phyloP scores from a whole-genome alignment of 2,329 filamentous ascomycete species.

The Beauveria brongniartii region DNA sequence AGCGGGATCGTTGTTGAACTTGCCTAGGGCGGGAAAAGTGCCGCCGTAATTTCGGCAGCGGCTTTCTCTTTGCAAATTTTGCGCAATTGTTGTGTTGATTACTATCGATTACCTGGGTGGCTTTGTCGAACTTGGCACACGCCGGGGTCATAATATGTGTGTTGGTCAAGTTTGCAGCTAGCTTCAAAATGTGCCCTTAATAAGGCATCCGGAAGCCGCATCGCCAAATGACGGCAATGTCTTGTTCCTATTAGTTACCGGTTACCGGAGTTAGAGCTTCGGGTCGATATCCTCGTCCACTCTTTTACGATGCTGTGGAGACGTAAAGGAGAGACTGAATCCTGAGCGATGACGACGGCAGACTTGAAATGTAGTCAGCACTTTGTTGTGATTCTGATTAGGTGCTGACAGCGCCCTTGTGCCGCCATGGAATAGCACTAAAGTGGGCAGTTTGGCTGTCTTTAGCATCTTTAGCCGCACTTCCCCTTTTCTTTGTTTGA shows the following conservation, averaged over 20 bases:
- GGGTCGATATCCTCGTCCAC: not conserved
- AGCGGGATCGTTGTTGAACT: no score
- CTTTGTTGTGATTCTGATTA: slow-evolving; percentile 2
- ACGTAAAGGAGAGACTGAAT: not conserved
- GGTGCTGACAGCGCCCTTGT: not conserved
- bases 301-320: not conserved
- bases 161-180: not conserved
- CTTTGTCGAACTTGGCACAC: no score
- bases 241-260: not conserved
- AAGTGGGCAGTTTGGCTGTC: not conserved
- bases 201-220: slow-evolving; percentile 1
- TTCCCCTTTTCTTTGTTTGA: not conserved
- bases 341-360: not conserved
- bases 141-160: no score
- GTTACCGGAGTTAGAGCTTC: not conserved
- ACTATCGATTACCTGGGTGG: no score
- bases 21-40: no score
- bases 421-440: not conserved
- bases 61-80: no score
- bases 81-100: no score
- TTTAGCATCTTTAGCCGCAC: not conserved
- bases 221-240: not conserved
- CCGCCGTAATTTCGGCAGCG: no score
- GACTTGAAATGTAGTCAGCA: not conserved
- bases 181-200: not conserved